These are phyloP conservation scores for Trypanosoma conorhini DNA, from an alignment of 208 protist species.

Conservation along the genomic window DNA sequence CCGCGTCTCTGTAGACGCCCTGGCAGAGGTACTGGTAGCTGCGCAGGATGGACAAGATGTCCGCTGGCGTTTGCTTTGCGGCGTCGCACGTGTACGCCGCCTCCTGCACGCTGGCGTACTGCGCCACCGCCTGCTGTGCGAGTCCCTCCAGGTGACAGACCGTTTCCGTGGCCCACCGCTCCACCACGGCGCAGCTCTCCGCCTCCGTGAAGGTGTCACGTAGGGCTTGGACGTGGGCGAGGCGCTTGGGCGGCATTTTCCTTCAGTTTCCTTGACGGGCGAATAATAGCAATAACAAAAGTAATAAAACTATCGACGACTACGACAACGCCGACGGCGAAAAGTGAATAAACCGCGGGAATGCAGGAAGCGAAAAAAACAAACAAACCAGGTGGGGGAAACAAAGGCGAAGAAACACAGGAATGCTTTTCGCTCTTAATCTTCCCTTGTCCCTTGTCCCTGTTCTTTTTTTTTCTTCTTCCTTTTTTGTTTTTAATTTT, in stretches of 20 bases:
- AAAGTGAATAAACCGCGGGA: background rate
- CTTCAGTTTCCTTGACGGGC: background rate
- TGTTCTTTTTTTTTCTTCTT: background rate
- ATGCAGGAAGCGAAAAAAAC: background rate
- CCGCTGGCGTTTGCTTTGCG: conserved; percentile 29
- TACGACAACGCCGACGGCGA: background rate
- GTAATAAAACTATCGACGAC: background rate
- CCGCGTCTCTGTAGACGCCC: conserved; percentile 41
- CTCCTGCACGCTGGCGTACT: conserved; percentile 23
- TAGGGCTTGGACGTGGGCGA: conserved; percentile 49
- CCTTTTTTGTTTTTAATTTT: background rate
- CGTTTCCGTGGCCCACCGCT: conserved; percentile 44
- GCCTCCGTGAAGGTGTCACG: conserved; percentile 70
- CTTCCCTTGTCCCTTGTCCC: background rate
- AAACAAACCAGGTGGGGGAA: too few species aligned
- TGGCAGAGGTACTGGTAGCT: conserved; percentile 47
- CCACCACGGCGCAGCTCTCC: conserved; percentile 39
- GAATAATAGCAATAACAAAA: background rate
- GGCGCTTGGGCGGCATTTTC: conserved; percentile 60
- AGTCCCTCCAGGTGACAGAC: conserved; percentile 38
- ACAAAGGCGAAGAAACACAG: too few species aligned
- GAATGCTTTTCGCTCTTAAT: too few species aligned
- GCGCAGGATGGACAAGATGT: conserved; percentile 40
- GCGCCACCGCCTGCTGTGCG: conserved; percentile 18
- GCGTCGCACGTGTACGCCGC: conserved; percentile 21